Evolutionary conservation across 2,329 filamentous ascomycete species (phyloP).

Genomic region (Sarocladium brachiariae): DNA sequence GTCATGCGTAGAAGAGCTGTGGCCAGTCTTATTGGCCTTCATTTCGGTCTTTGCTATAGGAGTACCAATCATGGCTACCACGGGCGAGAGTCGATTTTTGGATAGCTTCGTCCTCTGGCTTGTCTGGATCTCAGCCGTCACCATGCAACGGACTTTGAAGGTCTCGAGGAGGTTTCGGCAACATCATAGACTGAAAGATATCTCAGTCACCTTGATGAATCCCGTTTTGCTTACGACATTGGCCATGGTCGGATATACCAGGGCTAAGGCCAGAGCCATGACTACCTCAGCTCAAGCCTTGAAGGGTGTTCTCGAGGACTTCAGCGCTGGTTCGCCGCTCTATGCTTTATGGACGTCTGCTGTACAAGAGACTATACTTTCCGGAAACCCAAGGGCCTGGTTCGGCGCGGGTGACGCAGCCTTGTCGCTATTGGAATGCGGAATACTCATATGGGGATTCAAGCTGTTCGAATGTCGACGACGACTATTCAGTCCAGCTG

Average conservation of each 20-base stretch:
- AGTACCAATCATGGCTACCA: conserved; percentile 30
- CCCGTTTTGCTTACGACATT: conserved; percentile 42
- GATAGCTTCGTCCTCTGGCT: conserved; percentile 41
- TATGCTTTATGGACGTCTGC: conserved; percentile 28
- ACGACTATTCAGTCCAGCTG: conserved; percentile 37
- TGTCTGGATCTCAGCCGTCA: conserved; percentile 38
- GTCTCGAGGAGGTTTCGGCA: not conserved
- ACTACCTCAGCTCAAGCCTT: conserved; percentile 23
- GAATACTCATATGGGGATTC: conserved; percentile 46
- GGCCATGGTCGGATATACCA: conserved; percentile 35
- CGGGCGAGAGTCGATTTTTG: conserved; percentile 31
- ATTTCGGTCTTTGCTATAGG: conserved; percentile 29
- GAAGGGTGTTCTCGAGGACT: conserved; percentile 19
- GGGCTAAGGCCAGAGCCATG: conserved; percentile 28
- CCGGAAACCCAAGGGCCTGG: conserved; percentile 18
- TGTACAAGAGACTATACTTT: conserved; percentile 10
- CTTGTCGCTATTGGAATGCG: conserved; percentile 40
- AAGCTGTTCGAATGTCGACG: conserved; percentile 44
- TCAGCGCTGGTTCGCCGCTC: conserved; percentile 28
- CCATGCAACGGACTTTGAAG: conserved; percentile 31
- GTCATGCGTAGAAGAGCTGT: not conserved
- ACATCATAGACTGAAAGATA: conserved; percentile 18
- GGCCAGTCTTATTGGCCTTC: conserved; percentile 24
- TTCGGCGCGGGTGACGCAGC: conserved; percentile 44
- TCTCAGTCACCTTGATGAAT: conserved; percentile 36